phyloP scores from a whole-genome alignment of 768 basidiomycete genomes.

The Hericium rajendrae region DNA sequence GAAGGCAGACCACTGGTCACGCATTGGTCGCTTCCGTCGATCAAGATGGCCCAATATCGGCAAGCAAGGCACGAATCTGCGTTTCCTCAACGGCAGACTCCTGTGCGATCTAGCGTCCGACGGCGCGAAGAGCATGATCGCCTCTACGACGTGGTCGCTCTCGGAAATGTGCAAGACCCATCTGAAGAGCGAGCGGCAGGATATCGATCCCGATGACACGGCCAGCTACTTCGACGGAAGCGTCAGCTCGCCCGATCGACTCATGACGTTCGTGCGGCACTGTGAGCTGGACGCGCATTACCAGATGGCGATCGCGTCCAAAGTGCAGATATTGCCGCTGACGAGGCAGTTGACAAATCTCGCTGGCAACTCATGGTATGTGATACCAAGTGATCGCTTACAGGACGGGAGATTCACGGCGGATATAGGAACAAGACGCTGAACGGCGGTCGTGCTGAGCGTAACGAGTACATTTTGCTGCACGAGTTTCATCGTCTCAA shows the following conservation, averaged over 20 bases:
- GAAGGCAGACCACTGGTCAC: conserved; percentile 89
- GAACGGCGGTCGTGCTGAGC: conserved; percentile 95
- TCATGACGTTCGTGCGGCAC: conserved; percentile 84
- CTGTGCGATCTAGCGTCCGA: conserved; percentile 92
- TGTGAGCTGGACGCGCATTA: conserved; percentile 95
- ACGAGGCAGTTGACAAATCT: conserved; percentile 92
- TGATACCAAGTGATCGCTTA: neutral
- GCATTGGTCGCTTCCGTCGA: conserved; percentile 83
- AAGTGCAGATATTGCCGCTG: conserved; percentile 88
- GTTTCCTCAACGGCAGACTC: conserved; percentile 75
- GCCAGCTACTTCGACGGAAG: conserved; percentile 82
- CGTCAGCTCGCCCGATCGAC: conserved; percentile 60
- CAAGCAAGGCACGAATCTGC: conserved; percentile 74
- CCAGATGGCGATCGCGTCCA: conserved; percentile 92
- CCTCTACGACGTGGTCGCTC: conserved; percentile 95
- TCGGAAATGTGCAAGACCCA: conserved; percentile 95
- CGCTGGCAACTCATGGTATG: conserved; percentile 91
- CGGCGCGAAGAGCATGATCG: conserved; percentile 92
- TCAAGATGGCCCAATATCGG: conserved; percentile 76
- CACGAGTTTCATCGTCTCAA: conserved; percentile 97
- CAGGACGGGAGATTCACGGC: neutral
- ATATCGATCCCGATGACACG: conserved; percentile 94
- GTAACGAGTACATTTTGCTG: conserved; percentile 96
- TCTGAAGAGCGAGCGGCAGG: conserved; percentile 77
- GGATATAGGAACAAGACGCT: conserved; percentile 84